phyloP scores from a whole-genome alignment of 2,329 filamentous ascomycete genomes.

The Colletotrichum cordylinicola region DNA sequence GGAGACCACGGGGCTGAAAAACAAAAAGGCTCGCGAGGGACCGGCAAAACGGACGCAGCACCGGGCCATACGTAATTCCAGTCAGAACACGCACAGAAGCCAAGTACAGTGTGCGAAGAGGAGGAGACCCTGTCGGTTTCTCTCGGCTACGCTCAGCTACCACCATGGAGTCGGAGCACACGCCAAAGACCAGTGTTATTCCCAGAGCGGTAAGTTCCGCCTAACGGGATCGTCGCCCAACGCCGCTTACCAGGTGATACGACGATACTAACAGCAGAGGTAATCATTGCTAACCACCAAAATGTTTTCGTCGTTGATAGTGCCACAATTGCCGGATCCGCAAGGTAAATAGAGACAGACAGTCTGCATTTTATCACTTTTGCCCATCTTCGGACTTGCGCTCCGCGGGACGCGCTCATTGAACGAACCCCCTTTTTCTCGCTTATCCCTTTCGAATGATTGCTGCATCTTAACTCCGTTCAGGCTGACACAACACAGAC shows the following conservation, averaged over 20 bases:
- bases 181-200: constrained; percentile 4
- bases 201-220: constrained; percentile 9
- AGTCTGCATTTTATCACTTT: not conserved
- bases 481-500: constrained; percentile 5
- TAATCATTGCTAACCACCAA: not conserved
- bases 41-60: not conserved
- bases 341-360: not conserved
- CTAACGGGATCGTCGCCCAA: not conserved
- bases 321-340: constrained; percentile 14
- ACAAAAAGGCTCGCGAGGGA: not conserved
- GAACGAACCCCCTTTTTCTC: not conserved
- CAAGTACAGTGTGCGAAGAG: not conserved
- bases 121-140: not conserved
- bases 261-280: not conserved
- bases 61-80: not conserved
- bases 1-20: not conserved
- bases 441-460: not conserved
- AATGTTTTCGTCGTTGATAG: not conserved
- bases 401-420: not conserved
- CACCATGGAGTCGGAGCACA: not conserved
- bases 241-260: not conserved
- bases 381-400: not conserved
- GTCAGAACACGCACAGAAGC: not conserved
- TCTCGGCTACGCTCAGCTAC: not conserved
- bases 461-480: not conserved